phyloP scores from a whole-genome alignment of 1,284 basidiomycete genomes.

The Puccinia brachypodii region DNA sequence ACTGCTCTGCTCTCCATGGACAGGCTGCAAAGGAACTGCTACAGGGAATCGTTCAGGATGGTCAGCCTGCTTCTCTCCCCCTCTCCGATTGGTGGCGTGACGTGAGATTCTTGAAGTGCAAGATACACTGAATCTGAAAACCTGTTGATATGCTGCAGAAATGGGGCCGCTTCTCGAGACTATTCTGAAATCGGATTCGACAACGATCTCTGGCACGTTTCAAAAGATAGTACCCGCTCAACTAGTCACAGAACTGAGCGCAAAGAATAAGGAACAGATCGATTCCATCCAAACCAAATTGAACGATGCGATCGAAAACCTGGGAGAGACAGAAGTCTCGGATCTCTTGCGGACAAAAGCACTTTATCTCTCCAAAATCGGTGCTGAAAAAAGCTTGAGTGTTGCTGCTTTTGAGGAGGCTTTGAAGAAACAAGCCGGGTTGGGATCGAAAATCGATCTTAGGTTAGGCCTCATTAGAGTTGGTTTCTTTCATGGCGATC shows the following conservation, averaged over 20 bases:
- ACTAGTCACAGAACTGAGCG: not conserved
- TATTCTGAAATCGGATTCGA: slow-evolving; percentile 16
- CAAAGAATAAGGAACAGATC: slow-evolving; percentile 17
- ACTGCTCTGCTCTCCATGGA: slow-evolving; percentile 67
- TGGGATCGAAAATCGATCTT: slow-evolving; percentile 91
- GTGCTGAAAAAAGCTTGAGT: slow-evolving; percentile 66
- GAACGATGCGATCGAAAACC: slow-evolving; percentile 32
- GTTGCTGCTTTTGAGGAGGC: slow-evolving; percentile 79
- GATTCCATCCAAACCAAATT: slow-evolving; percentile 22
- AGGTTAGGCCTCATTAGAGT: slow-evolving; percentile 83
- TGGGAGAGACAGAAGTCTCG: slow-evolving; percentile 53
- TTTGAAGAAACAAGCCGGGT: slow-evolving; percentile 84
- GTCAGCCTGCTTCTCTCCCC: slow-evolving; percentile 61
- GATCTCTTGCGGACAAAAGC: slow-evolving; percentile 56
- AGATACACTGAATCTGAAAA: not conserved
- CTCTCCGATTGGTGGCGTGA: not conserved
- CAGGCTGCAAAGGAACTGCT: slow-evolving; percentile 69
- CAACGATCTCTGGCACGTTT: slow-evolving; percentile 1
- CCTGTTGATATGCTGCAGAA: not conserved
- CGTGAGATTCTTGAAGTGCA: not conserved
- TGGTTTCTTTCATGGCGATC: slow-evolving; percentile 86
- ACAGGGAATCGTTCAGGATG: slow-evolving; percentile 78
- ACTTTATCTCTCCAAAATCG: slow-evolving; percentile 56
- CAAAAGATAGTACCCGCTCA: not conserved
- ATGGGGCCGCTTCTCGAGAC: slow-evolving; percentile 39